Evolutionary conservation across 768 basidiomycete species (phyloP).

Genomic region (Guyanaporus albipodus): DNA sequence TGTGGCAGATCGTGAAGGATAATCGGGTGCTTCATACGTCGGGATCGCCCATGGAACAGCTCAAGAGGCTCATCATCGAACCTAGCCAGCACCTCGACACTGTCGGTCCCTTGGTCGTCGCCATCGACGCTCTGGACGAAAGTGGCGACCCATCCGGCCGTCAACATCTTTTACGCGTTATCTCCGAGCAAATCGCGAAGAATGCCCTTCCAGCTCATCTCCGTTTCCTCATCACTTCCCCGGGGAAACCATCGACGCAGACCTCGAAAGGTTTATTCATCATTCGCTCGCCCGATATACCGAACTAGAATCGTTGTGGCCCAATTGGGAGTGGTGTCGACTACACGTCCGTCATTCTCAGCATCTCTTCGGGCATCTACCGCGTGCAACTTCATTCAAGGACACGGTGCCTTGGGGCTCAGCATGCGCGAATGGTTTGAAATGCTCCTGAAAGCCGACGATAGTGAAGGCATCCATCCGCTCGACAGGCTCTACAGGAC

Average conservation of each 20-base stretch:
- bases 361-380: conserved; percentile 35
- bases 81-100: conserved; percentile 22
- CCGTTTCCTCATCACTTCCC: conserved; percentile 25
- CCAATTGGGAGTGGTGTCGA: conserved; percentile 20
- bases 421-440: conserved; percentile 10
- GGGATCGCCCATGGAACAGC: conserved; percentile 20
- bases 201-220: conserved; percentile 20
- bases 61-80: conserved; percentile 26
- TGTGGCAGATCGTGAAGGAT: conserved; percentile 14
- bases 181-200: conserved; percentile 11
- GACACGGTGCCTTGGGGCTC: conserved; percentile 13
- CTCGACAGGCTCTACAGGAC: conserved; percentile 21
- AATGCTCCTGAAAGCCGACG: conserved; percentile 6
- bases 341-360: conserved; percentile 24
- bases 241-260: conserved; percentile 10
- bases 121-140: conserved; percentile 35
- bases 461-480: conserved; percentile 4
- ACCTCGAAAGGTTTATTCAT: conserved; percentile 13
- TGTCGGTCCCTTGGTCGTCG: conserved; percentile 31
- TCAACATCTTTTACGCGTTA: conserved; percentile 18
- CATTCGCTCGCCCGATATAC: conserved; percentile 8
- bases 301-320: conserved; percentile 17
- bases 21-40: conserved; percentile 24
- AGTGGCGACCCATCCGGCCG: conserved; percentile 19
- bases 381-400: conserved; percentile 26